Evolutionary conservation across 441 rosid species (phyloP), one percentile per base, ranked within the genome.

Genomic region (Croton laevigatus): DNA sequence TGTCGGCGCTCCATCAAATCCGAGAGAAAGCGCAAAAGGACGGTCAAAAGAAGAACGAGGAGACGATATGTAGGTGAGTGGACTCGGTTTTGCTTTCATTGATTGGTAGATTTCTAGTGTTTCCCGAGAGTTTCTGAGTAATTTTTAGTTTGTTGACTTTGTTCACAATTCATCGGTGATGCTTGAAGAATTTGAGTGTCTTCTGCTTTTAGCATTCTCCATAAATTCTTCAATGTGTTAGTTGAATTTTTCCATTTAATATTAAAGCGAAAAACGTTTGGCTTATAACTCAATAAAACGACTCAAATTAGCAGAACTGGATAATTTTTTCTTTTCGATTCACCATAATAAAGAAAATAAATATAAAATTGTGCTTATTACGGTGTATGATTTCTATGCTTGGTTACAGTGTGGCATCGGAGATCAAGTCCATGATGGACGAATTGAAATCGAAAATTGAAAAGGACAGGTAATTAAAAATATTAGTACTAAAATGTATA

Each of bases 1-100:
- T 93, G 91, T 87, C 94, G 75, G 97, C 94, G 72, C 78, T 93
- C 78, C 90, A 87, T 23, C 89, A 81, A 82, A 85, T 93, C 77
- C 83, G 79, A 72, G 91, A 89, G 85, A 93, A 84, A 72, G 82
- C 97, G 36, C 81, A 87, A 2, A 87, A 84, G 78, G 97, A 91
- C 69, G 91, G 90, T 52, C 90, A 82, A 59, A 89, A 87, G 88
- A 91, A 85, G 84, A 91, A 91, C 74, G 98, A 89, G 72, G 90
- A 91, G 71, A 93, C 94, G 70, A 88, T 93, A 75, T 88, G 90
- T 22, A 93, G 97, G 97, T 89, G 55, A 73, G 71, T 22, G 4
- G 10, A 53, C 10, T 68, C 37, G 7, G 16, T 68, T 62, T 66
- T 38, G 32, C 1, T 62, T 44, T 13, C 14, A 36, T 64, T 7